Conservation (phyloP, 495 filamentous ascomycete species). For the Daldinia grandis region DNA sequence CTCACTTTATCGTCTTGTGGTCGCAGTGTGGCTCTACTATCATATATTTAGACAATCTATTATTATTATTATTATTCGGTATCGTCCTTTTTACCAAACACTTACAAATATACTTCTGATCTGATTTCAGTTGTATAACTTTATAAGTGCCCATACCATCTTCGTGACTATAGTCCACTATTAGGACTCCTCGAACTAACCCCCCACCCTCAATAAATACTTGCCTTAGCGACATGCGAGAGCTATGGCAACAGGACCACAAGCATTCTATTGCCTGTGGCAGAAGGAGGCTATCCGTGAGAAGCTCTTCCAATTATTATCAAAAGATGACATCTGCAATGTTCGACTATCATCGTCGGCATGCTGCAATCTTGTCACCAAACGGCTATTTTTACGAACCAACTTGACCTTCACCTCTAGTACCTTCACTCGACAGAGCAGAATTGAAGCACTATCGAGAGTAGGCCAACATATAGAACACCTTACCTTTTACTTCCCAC, state of each 20-base stretch:
- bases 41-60: conserved; percentile 4
- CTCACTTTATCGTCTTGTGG: conserved; percentile 40
- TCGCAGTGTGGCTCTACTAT: conserved; percentile 19
- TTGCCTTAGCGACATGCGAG: conserved; percentile 53
- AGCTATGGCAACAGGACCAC: conserved; percentile 57
- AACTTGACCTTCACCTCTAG: conserved; percentile 72
- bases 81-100: neutral
- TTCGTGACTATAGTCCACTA: conserved; percentile 25
- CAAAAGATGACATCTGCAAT: conserved; percentile 60
- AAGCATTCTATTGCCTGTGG: conserved; percentile 64
- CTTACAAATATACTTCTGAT: conserved; percentile 24
- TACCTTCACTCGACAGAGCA: conserved; percentile 72
- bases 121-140: conserved; percentile 21
- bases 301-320: conserved; percentile 58
- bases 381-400: conserved; percentile 61
- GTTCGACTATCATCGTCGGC: conserved; percentile 59
- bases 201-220: conserved; percentile 23
- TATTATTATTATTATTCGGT: conserved; percentile 1
- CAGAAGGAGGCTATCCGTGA: conserved; percentile 59
- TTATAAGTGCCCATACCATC: conserved; percentile 13
- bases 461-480: conserved; percentile 77
- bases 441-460: conserved; percentile 72
- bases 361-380: conserved; percentile 61
- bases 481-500: conserved; percentile 74
- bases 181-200: conserved; percentile 15